Evolutionary conservation across 495 filamentous ascomycete species (phyloP), one percentile per base, ranked within the genome.

Genomic region (Chaetomium cochliodes): DNA sequence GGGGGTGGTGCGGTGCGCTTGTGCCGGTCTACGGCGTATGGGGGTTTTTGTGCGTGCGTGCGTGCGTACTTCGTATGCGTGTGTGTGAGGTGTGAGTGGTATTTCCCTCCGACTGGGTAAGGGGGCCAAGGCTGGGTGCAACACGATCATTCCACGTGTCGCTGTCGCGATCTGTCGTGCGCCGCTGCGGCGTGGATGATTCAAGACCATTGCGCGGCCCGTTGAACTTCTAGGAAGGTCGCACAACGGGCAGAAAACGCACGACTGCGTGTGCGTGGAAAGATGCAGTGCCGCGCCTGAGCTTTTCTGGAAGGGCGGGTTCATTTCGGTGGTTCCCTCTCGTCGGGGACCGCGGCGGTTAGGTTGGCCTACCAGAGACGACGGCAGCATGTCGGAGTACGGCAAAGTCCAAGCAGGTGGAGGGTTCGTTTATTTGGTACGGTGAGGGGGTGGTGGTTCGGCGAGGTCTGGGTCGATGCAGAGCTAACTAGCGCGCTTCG

Each of bases 361-460:
- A 47, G 44, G 44, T n/a, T 47, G n/a, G 18, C 18, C 44, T n/a
- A 47, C 18, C 7, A 8, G 44, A 15, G 44, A 18, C 41, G 41
- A 18, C 18, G 22, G 44, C n/a, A 4, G 15, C 26, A 54, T 54
- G 52, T 54, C 15, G 16, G 52, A 16, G 26, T 20, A 28, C 52
- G 52, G 52, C 52, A 37, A 54, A 54, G 52, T 37, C 52, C 26
- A 54, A 54, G 26, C 8, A 37, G 26, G 25, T 13, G 52, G 52
- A 18, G 52, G 49, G 49, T 26, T 50, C 5, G 49, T 15, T 50
- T 25, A 7, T 25, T 26, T 26, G 49, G 49, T 23, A 52, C 8
- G 49, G 23, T 13, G 23, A 50, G 20, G n/a, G 46, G 46, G 16
- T 23, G 46, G 16, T 23, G 22, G 49, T 22, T 50, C 23, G 23